Evolutionary conservation across 2,329 filamentous ascomycete genomes (phyloP).

Genomic region (Phialocephala subalpina): DNA sequence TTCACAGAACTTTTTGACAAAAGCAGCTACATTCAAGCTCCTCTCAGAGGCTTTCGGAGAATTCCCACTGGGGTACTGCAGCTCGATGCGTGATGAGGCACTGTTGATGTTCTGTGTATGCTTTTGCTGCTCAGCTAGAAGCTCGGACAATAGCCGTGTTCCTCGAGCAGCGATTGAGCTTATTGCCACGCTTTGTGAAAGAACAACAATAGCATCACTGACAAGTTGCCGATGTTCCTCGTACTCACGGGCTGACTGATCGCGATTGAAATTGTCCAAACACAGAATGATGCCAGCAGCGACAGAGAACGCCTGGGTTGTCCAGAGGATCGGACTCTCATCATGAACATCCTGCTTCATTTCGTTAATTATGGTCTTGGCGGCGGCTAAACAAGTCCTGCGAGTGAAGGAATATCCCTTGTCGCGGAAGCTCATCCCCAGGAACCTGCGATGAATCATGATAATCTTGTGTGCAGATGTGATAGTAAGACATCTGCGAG

Average conservation of each 20-base stretch:
- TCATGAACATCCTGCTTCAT: slow-evolving; percentile 28
- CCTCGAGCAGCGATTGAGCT: slow-evolving; percentile 50
- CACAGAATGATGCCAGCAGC: slow-evolving; percentile 42
- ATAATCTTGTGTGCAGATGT: slow-evolving; percentile 36
- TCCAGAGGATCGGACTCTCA: slow-evolving; percentile 31
- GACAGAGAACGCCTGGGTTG: slow-evolving; percentile 32
- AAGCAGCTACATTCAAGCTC: slow-evolving; percentile 41
- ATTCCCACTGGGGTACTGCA: not conserved
- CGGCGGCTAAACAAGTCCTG: slow-evolving; percentile 31
- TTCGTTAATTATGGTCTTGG: slow-evolving; percentile 35
- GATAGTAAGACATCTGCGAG: slow-evolving; percentile 29
- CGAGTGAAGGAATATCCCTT: slow-evolving; percentile 31
- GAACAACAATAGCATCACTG: slow-evolving; percentile 44
- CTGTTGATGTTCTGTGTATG: slow-evolving; percentile 9
- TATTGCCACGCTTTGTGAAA: slow-evolving; percentile 44
- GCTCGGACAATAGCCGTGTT: slow-evolving; percentile 46
- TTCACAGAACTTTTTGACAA: slow-evolving; percentile 43
- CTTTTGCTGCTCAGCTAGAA: slow-evolving; percentile 39
- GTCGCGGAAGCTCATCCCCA: slow-evolving; percentile 34
- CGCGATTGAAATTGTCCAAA: slow-evolving; percentile 43
- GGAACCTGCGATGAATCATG: slow-evolving; percentile 35
- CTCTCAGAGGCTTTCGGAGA: slow-evolving; percentile 23
- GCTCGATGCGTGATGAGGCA: slow-evolving; percentile 1
- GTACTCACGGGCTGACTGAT: slow-evolving; percentile 37
- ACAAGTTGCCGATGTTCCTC: slow-evolving; percentile 45